These are phyloP conservation scores for Chlorella vulgaris DNA, from an alignment of 139 green algal genomes.

Conservation along the genomic window DNA sequence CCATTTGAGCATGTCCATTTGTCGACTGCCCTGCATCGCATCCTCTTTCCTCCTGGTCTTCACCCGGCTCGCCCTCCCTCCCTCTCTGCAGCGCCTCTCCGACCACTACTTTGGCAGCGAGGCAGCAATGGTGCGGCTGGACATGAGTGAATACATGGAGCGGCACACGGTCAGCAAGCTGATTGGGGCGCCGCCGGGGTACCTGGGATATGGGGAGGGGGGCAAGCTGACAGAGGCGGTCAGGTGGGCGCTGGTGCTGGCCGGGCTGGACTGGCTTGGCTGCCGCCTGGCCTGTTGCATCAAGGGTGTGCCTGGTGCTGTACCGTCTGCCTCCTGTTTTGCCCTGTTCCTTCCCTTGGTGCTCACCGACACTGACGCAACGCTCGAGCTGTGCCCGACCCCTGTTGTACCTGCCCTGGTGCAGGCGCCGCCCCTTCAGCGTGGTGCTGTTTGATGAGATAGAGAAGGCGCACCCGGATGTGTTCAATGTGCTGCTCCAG, in stretches of 20 bases:
- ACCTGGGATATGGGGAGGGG: conserved; percentile 79
- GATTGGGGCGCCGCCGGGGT: conserved; percentile 74
- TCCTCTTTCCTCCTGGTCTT: no score
- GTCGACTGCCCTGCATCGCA: no score
- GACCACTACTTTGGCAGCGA: conserved; percentile 54
- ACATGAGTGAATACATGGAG: conserved; percentile 99
- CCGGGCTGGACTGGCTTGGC: neutral
- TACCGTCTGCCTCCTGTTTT: no score
- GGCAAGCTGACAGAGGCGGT: conserved; percentile 84
- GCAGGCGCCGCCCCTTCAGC: conserved; percentile 74
- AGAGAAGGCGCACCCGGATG: conserved; percentile 99
- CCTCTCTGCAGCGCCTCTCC: conserved; percentile 37
- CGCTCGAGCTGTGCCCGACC: neutral
- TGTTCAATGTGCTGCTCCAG: conserved; percentile 98
- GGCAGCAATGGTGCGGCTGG: conserved; percentile 83
- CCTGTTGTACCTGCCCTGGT: neutral
- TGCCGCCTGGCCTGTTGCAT: neutral
- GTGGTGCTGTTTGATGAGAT: conserved; percentile 96
- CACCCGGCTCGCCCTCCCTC: neutral
- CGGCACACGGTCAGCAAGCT: conserved; percentile 83
- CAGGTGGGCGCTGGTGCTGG: conserved; percentile 27
- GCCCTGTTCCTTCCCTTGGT: no score
- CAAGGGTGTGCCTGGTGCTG: no score
- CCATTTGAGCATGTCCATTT: neutral
- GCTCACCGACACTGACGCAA: neutral